Conservation (phyloP, 257 asterid genomes). For the Scutellaria minor region DNA sequence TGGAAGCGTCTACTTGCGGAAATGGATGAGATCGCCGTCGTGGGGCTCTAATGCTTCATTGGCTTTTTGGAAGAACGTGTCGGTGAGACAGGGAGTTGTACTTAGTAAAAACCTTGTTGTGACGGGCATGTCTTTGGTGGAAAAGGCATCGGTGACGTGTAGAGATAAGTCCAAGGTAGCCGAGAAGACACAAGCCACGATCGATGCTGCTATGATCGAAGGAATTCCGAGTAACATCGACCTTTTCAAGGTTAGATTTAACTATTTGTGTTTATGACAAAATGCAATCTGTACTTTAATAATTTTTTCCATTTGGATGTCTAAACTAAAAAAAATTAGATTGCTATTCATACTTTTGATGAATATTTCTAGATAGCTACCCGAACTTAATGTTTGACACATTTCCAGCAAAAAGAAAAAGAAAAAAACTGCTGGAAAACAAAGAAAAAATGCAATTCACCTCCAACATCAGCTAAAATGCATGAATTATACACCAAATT, state of each 20-base stretch:
- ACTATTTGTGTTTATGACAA: not conserved
- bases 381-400: too few relatives aligned
- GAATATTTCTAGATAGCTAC: too few relatives aligned
- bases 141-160: constrained; percentile 75
- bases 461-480: too few relatives aligned
- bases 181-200: constrained; percentile 96
- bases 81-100: constrained; percentile 60
- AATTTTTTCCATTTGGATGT: too few relatives aligned
- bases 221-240: constrained; percentile 98
- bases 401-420: too few relatives aligned
- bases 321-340: too few relatives aligned
- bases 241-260: constrained; percentile 78
- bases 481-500: too few relatives aligned
- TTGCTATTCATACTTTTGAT: too few relatives aligned
- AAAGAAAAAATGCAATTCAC: too few relatives aligned
- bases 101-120: constrained; percentile 82
- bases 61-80: constrained; percentile 72
- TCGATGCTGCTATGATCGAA: constrained; percentile 92
- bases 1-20: constrained; percentile 82
- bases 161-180: constrained; percentile 69
- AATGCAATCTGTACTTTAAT: too few relatives aligned
- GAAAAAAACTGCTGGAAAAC: too few relatives aligned
- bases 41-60: constrained; percentile 81
- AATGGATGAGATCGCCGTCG: constrained; percentile 88
- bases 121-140: constrained; percentile 68